These are phyloP conservation scores for Leavenworthia alabamica DNA, from an alignment of 345 rosid species.

Conservation along the genomic window DNA sequence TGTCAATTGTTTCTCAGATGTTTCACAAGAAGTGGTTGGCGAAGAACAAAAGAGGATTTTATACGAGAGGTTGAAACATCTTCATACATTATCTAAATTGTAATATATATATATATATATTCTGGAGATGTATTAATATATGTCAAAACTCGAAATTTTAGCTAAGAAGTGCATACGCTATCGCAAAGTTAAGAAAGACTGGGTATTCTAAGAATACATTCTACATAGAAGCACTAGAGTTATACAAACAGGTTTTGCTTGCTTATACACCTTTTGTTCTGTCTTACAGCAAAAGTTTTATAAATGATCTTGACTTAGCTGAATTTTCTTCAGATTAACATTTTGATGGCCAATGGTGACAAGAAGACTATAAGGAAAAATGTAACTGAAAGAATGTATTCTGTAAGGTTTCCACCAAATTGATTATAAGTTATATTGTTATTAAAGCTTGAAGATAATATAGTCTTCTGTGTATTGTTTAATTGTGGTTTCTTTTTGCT, in stretches of 20 bases:
- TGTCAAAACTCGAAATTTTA: conserved; percentile 27
- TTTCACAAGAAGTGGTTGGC: conserved; percentile 86
- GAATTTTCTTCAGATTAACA: conserved; percentile 52
- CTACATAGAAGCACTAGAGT: conserved; percentile 64
- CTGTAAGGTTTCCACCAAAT: conserved; percentile 49
- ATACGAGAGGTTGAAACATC: conserved; percentile 54
- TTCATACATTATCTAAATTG: not conserved
- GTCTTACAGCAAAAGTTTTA: not conserved
- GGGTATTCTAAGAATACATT: conserved; percentile 76
- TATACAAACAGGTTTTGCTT: conserved; percentile 67
- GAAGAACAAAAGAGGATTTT: conserved; percentile 80
- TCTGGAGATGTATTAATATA: not conserved
- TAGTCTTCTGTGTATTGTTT: conserved; percentile 1
- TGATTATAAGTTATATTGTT: not conserved
- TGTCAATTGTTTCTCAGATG: conserved; percentile 36
- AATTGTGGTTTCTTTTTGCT: conserved; percentile 1
- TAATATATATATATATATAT: not conserved
- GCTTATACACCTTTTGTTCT: not conserved
- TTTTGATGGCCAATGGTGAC: conserved; percentile 63
- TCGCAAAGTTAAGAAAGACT: conserved; percentile 69
- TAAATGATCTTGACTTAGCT: conserved; percentile 6
- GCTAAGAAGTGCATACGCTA: conserved; percentile 86
- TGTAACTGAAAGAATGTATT: conserved; percentile 85
- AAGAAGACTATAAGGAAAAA: conserved; percentile 65
- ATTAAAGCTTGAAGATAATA: not conserved